Evolutionary conservation across 2,329 filamentous ascomycete genomes (phyloP), one percentile per base, ranked within the genome.

Genomic region (Beauveria pseudobassiana): DNA sequence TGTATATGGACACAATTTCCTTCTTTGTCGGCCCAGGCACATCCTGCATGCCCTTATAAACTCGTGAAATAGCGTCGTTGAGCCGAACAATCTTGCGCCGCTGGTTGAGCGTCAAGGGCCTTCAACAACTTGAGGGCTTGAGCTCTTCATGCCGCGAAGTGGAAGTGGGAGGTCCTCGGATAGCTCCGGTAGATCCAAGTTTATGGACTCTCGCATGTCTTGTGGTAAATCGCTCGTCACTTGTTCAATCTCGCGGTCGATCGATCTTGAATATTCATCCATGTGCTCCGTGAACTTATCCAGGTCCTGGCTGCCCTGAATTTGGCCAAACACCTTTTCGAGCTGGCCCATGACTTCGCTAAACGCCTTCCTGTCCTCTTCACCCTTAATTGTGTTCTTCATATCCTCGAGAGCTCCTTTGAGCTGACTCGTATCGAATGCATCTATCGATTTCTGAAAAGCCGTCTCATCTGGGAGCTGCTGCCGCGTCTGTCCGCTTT

Each of bases 1-100:
- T 80, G 77, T 82, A 86, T 5, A 77, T 72, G 1, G 72, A 69
- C 28, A 69, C 70, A 22, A 79, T 71, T 3, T 73, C 74, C 64
- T 71, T 75, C 42, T 67, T 67, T n/a, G 69, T 71, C 9, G 74
- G 55, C 7, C 67, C 69, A 7, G 65, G 40, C 8, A 67, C 67
- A 22, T 69, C 68, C n/a, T 67, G 67, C 48, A 71, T 58, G 26
- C 75, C 66, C 28, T 68, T 68, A 10, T 66, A 67, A 12, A 72
- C 69, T 9, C 68, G 68, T 0, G 67, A 64, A 5, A 78, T 63
- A 3, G 67, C 61, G 0, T 65, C 49, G 62, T 78, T 78, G 30
- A 78, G 67, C 30, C 69, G 73, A n/a, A 68, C 55, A 7, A 78
- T 65, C 64, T 76, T 76, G 57, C 70, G 74, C 43, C 73, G 69